Evolutionary conservation across 2,329 filamentous ascomycete species (phyloP).

Genomic region (Fusarium subtropicale): DNA sequence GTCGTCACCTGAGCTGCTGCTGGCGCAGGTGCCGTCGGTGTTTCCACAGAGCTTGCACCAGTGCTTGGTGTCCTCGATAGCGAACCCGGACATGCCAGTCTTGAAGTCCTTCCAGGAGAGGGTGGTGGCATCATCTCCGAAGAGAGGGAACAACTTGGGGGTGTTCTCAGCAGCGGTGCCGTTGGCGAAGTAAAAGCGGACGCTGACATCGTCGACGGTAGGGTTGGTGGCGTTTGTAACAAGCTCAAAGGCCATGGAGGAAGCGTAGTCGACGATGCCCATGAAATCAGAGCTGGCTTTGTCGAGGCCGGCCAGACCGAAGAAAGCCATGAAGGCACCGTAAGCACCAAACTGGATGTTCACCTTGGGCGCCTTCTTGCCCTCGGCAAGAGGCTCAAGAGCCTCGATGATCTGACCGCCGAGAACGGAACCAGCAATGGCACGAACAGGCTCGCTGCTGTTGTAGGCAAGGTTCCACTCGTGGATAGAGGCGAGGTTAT

Average conservation of each 20-base stretch:
- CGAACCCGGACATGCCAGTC: slow-evolving; percentile 71
- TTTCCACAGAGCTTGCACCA: slow-evolving; percentile 86
- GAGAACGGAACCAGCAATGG: slow-evolving; percentile 68
- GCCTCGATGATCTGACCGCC: slow-evolving; percentile 66
- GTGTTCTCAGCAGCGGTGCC: slow-evolving; percentile 67
- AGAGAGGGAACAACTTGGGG: slow-evolving; percentile 65
- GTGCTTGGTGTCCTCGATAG: slow-evolving; percentile 69
- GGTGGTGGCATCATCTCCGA: slow-evolving; percentile 65
- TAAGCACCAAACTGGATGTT: slow-evolving; percentile 71
- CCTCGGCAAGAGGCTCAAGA: slow-evolving; percentile 64
- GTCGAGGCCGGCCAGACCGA: slow-evolving; percentile 67
- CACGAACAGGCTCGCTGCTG: slow-evolving; percentile 72
- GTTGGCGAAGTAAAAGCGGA: slow-evolving; percentile 72
- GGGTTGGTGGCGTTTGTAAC: slow-evolving; percentile 66
- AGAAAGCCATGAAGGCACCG: slow-evolving; percentile 71
- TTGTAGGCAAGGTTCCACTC: slow-evolving; percentile 90
- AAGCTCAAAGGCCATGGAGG: slow-evolving; percentile 82
- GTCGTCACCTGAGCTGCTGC: slow-evolving; percentile 43
- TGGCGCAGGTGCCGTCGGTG: slow-evolving; percentile 73
- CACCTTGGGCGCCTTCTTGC: slow-evolving; percentile 54
- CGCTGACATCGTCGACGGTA: slow-evolving; percentile 59
- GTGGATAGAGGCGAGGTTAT: slow-evolving; percentile 80
- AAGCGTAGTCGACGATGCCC: slow-evolving; percentile 86
- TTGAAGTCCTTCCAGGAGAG: slow-evolving; percentile 79
- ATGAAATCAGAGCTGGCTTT: slow-evolving; percentile 71